Base-by-base conservation (phyloP, 805 yeast species). In the Teunomyces pallodes region DNA sequence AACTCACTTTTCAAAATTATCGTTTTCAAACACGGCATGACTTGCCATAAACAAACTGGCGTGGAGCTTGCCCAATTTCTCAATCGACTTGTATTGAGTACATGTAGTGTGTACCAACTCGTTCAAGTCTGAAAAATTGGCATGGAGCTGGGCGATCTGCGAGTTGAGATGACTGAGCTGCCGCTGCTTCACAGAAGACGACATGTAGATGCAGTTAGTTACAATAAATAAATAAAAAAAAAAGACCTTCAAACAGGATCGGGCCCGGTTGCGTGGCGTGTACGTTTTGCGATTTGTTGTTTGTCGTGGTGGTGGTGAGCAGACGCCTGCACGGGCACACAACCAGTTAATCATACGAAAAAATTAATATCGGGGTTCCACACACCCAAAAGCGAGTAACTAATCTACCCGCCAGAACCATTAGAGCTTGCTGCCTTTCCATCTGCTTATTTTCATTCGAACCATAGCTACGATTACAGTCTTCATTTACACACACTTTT, bases 81-180 rank as follows among this genome's bases (percentile, higher is more conserved):
- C 75, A 30, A 83, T 79, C 20, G 73, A 66, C 48, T 75, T 72
- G 33, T 77, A 81, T 54, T 83, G 87, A 17, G 71, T 69, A 7
- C 77, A 64, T 3, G 86, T 79, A 8, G 77, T 76, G 35, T 70
- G 67, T 29, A 83, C 59, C 48, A 81, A 61, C 47, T 69, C 75
- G 53, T 80, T 80, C 57, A 83, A 71, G 47, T 81, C 84, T 7
- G 71, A 56, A 12, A 82, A 53, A 52, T 82, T 82, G 6, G 84
- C 77, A 51, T 80, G 82, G n/a, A 82, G 64, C 53, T 78, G 76
- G 0, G 80, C 78, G n/a, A 80, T 60, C 54, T 80, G 82, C 27
- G 80, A 70, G 48, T 76, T 77, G 27, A 79, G 62, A 53, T 77
- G 80, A 31, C 80, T 67, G 47, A 80, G 57, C 54, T 81, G 84